Conservation (phyloP, 495 filamentous ascomycete species). For the Lasiosphaeria miniovina region DNA sequence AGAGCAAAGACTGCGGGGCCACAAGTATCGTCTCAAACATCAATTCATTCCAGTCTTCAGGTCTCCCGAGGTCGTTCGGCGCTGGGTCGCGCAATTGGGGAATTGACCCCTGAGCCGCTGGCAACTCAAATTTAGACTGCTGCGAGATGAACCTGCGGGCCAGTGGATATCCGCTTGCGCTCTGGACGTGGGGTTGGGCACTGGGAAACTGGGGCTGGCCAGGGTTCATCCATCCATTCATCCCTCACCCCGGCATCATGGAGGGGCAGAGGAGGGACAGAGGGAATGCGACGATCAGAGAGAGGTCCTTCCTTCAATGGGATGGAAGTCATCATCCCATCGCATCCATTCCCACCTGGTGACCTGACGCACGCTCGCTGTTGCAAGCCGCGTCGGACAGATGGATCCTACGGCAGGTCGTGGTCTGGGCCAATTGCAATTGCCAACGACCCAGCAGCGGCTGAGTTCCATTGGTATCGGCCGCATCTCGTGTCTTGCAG, state of each 20-base stretch:
- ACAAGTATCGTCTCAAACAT: too few species aligned
- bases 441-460: background rate
- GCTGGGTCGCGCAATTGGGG: background rate
- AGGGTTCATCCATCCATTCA: too few species aligned
- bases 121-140: background rate
- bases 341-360: too few species aligned
- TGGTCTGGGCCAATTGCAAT: conserved; percentile 1
- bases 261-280: conserved; percentile 8
- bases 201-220: background rate
- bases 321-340: too few species aligned
- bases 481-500: too few species aligned
- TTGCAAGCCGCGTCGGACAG: conserved; percentile 10
- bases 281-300: too few species aligned
- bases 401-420: background rate
- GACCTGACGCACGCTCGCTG: background rate
- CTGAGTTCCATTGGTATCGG: too few species aligned
- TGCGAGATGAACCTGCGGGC: background rate
- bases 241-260: conserved; percentile 14
- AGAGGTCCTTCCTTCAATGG: too few species aligned
- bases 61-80: conserved; percentile 5
- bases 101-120: conserved; percentile 1
- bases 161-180: background rate
- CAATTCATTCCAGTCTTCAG: background rate
- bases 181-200: background rate
- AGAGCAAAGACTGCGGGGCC: too few species aligned